Conservation (phyloP, 257 asterid species). For the Oldenlandia corymbosa region DNA sequence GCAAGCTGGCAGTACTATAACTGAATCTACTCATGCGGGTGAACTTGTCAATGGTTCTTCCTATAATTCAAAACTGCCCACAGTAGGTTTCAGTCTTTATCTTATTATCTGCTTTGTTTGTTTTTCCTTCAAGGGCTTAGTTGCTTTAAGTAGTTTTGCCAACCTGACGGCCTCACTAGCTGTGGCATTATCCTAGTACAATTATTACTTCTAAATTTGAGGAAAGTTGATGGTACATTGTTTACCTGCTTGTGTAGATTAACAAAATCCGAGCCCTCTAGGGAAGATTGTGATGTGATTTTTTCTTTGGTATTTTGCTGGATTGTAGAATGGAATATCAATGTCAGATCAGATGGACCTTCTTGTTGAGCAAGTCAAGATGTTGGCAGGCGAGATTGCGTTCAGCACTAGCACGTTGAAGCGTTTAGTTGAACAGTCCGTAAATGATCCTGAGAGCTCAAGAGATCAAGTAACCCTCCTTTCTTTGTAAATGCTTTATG, state of each 20-base stretch:
- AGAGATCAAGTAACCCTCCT: constrained; percentile 53
- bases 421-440: constrained; percentile 79
- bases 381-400: constrained; percentile 99
- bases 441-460: constrained; percentile 73
- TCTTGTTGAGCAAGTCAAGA: constrained; percentile 93
- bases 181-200: too few species aligned
- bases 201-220: too few species aligned
- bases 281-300: too few species aligned
- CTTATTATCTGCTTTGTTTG: not conserved
- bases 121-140: not conserved
- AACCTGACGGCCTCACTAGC: not conserved
- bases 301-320: constrained; percentile 12
- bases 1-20: constrained; percentile 73
- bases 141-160: constrained; percentile 2
- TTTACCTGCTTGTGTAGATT: too few species aligned
- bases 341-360: constrained; percentile 90
- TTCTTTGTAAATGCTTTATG: constrained; percentile 4
- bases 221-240: not conserved
- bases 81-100: constrained; percentile 44
- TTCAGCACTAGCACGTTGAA: constrained; percentile 85
- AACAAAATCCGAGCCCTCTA: too few species aligned
- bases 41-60: constrained; percentile 72
- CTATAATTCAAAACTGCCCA: constrained; percentile 58
- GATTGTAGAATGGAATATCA: constrained; percentile 61
- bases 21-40: constrained; percentile 75